Base-by-base conservation (phyloP, 768 basidiomycete species). In the Leucocoprinus birnbaumii region DNA sequence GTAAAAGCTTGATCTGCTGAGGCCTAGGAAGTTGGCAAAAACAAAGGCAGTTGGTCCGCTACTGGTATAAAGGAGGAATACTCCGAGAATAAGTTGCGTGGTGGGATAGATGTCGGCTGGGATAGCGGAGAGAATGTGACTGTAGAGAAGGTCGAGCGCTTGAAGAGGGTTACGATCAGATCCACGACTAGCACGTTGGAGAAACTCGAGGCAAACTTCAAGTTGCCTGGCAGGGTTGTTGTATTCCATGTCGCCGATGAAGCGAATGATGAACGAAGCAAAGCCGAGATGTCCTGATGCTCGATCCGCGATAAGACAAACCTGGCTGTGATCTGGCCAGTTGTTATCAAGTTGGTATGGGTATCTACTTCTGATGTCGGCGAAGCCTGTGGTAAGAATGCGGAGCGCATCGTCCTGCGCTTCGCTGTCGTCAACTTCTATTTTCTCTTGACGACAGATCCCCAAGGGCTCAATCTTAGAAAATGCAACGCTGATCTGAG, bases 271-370 rank as follows among this genome's bases (percentile, higher is more conserved):
- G n/a, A 34, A 41, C 13, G 51, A 9, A 6, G 40, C 51, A 38
- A 24, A 44, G 24, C 40, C 31, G 25, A 43, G 43, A 18, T 53
- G 51, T 11, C 51, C 51, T 21, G 41, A 53, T 40, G 51, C 51
- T 2, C 16, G 9, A 3, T n/a, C 21, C 1, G 43, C 51, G 16
- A 53, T 26, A 31, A 24, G 10, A 3, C 18, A 6, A 1, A 53
- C 10, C 5, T 43, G 9, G 31, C 14, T 26, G 2, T 22, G 11
- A 3, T 38, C 9, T 18, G 41, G 40, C 51, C 40, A 53, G 16
- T 46, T 25, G 11, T 26, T 2, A 6, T 7, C 2, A n/a, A 46
- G 22, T n/a, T 46, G 21, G 22, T 46, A 2, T 2, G 22, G 21
- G 16, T 46, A 46, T 26, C 25, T 46, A n/a, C n/a, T 2, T n/a